These are phyloP conservation scores for Coemansia javaensis DNA, from an alignment of 192 early-diverging fungal species.

Conservation along the genomic window DNA sequence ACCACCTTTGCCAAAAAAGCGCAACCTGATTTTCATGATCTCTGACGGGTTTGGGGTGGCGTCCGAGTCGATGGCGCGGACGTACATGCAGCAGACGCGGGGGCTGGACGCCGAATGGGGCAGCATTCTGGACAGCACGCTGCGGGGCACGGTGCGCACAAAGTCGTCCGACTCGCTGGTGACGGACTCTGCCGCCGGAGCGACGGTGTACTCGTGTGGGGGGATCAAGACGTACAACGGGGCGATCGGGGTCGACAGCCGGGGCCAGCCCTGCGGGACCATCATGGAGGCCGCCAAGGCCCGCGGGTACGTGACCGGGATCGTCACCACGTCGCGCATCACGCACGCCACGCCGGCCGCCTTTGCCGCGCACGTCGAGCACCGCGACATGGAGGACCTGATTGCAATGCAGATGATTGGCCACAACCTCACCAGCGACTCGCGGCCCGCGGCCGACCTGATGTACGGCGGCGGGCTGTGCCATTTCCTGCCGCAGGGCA, in stretches of 20 bases:
- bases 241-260: slow-evolving; percentile 46
- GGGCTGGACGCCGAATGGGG: slow-evolving; percentile 7
- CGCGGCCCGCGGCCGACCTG: slow-evolving; percentile 32
- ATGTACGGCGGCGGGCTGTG: slow-evolving; percentile 56
- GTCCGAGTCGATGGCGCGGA: slow-evolving; percentile 55
- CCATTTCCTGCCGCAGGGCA: slow-evolving; percentile 42
- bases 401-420: slow-evolving; percentile 54
- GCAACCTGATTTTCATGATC: slow-evolving; percentile 59
- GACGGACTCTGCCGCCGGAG: slow-evolving; percentile 61
- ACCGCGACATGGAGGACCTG: slow-evolving; percentile 53
- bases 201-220: slow-evolving; percentile 56
- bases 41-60: slow-evolving; percentile 61
- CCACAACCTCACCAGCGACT: slow-evolving; percentile 19
- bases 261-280: slow-evolving; percentile 52
- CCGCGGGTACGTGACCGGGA: slow-evolving; percentile 43
- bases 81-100: slow-evolving; percentile 18
- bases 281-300: slow-evolving; percentile 58
- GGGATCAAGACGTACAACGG: slow-evolving; percentile 56
- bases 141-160: slow-evolving; percentile 52
- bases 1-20: too few species aligned
- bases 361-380: slow-evolving; percentile 52
- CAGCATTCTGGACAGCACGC: slow-evolving; percentile 48
- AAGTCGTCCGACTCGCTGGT: slow-evolving; percentile 49
- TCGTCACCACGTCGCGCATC: slow-evolving; percentile 57
- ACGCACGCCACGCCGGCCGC: slow-evolving; percentile 60